Evolutionary conservation across 805 yeast genomes (phyloP), one percentile per base, ranked within the genome.

Genomic region (Yamadazyma olivae): DNA sequence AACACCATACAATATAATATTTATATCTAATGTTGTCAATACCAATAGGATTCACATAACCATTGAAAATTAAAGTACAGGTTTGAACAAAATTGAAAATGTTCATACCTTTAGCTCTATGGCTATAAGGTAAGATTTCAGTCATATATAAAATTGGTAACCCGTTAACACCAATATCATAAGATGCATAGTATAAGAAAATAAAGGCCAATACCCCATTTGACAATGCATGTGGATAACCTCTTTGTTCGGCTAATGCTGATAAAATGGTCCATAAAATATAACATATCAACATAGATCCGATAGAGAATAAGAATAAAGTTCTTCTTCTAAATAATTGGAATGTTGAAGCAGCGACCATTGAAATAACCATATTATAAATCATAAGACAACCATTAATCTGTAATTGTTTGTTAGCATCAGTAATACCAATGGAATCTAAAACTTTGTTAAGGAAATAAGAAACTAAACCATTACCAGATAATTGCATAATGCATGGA

Each of bases 391-490:
- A 68, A 38, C 75, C 79, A 50, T 76, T 75, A 50, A 75, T 66
- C 33, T 69, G 51, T 37, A 75, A 63, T 53, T 75, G 76, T 37
- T 57, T 54, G 32, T 55, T 55, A 17, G 64, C 56, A n/a, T 60
- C 62, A 31, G 73, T 71, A 47, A 76, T 71, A 40, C 82, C 81
- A 50, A 77, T 74, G 17, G 77, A 67, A 39, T 56, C 50, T 44
- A 77, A 63, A 10, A 77, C 81, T 46, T 66, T 62, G 40, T 64
- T 59, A 43, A 75, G 57, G 53, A 74, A 74, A 61, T 72, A 74
- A 3, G 76, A 67, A 18, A 73, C 74, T 40, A 74, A 56, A 38
- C 75, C 76, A 46, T 71, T 73, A 48, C 80, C 80, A 13, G 76
- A 68, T 21, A 44, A 21, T 33, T 44, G 48, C 45, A 41, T 44